Percentiles rank a stretch among this genome's conserved stretches.
These are phyloP conservation scores for Zygosaccharomyces lentus DNA, from an alignment of 805 yeast genomes.

Conservation along the genomic window DNA sequence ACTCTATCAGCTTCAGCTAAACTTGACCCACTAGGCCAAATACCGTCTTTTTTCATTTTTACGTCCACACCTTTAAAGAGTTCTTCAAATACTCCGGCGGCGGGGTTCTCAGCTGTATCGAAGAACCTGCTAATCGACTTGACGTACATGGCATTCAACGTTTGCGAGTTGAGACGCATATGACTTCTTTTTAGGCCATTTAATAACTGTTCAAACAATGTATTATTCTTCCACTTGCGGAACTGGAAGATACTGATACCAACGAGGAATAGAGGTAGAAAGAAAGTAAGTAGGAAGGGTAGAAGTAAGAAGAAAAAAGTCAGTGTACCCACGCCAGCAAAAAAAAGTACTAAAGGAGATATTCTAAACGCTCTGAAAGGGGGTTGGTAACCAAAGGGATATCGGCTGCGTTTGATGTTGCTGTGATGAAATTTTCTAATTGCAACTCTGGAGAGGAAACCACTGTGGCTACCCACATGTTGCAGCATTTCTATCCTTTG, in stretches of 20 bases:
- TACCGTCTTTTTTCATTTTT: conserved; percentile 7
- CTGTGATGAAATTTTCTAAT: not conserved
- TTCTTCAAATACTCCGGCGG: conserved; percentile 6
- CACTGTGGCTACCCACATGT: no score
- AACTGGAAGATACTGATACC: conserved; percentile 24
- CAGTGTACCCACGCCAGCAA: conserved; percentile 17
- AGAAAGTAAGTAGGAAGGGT: conserved; percentile 18
- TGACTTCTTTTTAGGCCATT: conserved; percentile 16
- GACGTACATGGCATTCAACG: conserved; percentile 18
- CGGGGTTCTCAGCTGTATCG: conserved; percentile 2
- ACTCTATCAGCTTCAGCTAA: conserved; percentile 9
- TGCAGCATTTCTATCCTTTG: not conserved
- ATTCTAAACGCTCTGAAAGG: conserved; percentile 13
- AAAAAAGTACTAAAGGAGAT: conserved; percentile 11
- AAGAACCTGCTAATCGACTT: conserved; percentile 8
- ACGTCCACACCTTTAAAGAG: conserved; percentile 9
- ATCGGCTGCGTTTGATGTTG: not conserved
- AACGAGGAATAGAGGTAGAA: conserved; percentile 25
- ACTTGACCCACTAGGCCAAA: conserved; percentile 6
- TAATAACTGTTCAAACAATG: conserved; percentile 16
- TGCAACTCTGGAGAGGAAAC: not conserved
- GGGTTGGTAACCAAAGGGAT: conserved; percentile 7
- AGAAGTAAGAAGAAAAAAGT: conserved; percentile 14
- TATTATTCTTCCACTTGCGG: conserved; percentile 22
- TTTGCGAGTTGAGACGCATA: conserved; percentile 13